Base-by-base conservation (phyloP, 495 filamentous ascomycete species). In the Hamigera avellanea region DNA sequence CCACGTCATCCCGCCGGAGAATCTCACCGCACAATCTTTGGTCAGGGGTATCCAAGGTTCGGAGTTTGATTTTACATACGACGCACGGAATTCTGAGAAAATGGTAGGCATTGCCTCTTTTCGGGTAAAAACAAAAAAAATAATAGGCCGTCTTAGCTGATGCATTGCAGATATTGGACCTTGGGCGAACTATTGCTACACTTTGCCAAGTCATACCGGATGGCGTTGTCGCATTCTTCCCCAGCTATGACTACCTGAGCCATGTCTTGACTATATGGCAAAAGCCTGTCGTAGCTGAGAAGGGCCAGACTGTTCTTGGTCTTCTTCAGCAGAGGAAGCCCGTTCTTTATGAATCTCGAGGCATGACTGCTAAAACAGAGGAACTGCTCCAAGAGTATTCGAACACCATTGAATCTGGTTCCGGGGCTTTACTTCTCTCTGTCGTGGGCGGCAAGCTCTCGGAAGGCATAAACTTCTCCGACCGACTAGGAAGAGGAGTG, bases 391-490 rank as follows among this genome's bases (percentile, higher is more conserved):
- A 67, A 19, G 68, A 73, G 14, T 98, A 96, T 52, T 71, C 72
- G 15, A 55, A 72, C 29, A 75, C 78, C 10, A 80, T 95, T 43
- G 65, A 80, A 29, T 46, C 57, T 3, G 67, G 70, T 10, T 72
- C 69, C 39, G 91, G 91, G 6, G 87, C 80, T 0, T 65, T 95
- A 8, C 69, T 98, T 2, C 72, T 98, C n/a, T 83, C 83, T 26
- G 86, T 98, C n/a, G 79, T 98, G 2, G 89, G 91, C 26, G 91
- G 91, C 19, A 91, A 87, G 44, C 73, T 98, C 59, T 89, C 82
- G 36, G 91, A 98, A 60, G 91, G 91, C 37, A 96, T 98, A 64
- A 98, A 98, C 58, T 98, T 98, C 67, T 87, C 86, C 10, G 91
- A 98, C 53, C 69, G 71, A 10, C 75, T 98, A 8, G 91, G 91